Percentiles rank a stretch among this genome's conserved stretches.
Evolutionary conservation across 148 eudicot species (phyloP).

Genomic region (Rhododendron molle): DNA sequence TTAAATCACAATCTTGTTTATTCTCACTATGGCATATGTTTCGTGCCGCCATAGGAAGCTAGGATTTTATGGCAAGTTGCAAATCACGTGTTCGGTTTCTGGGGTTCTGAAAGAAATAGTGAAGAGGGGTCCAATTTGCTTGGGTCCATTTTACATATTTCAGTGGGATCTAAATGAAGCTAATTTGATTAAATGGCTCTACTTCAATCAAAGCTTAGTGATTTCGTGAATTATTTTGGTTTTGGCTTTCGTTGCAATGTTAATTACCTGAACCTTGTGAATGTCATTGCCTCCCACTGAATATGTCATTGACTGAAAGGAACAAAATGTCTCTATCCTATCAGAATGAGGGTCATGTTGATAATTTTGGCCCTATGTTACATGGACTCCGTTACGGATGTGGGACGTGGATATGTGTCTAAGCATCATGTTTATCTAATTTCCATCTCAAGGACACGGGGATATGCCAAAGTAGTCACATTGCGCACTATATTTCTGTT

Average conservation of each 20-base stretch:
- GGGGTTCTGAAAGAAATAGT: background rate
- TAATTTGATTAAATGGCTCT: background rate
- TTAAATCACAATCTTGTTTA: background rate
- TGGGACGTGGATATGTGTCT: too few species aligned
- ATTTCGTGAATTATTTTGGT: background rate
- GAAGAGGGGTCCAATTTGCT: background rate
- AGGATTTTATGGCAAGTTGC: background rate
- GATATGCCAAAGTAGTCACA: too few species aligned
- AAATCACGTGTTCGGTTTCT: background rate
- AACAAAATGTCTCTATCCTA: background rate
- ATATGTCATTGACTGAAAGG: background rate
- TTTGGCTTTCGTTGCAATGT: background rate
- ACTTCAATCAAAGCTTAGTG: background rate
- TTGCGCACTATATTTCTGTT: too few species aligned
- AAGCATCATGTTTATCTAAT: too few species aligned
- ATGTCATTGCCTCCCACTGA: background rate
- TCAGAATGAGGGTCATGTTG: background rate
- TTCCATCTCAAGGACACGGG: too few species aligned
- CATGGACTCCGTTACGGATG: too few species aligned
- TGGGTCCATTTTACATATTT: background rate
- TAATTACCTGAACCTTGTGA: background rate
- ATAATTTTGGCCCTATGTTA: background rate
- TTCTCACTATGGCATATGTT: background rate
- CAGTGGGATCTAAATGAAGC: background rate
- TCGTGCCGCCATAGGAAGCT: background rate